Base-by-base conservation (phyloP, 768 basidiomycete species). In the Termitomyces sp. region DNA sequence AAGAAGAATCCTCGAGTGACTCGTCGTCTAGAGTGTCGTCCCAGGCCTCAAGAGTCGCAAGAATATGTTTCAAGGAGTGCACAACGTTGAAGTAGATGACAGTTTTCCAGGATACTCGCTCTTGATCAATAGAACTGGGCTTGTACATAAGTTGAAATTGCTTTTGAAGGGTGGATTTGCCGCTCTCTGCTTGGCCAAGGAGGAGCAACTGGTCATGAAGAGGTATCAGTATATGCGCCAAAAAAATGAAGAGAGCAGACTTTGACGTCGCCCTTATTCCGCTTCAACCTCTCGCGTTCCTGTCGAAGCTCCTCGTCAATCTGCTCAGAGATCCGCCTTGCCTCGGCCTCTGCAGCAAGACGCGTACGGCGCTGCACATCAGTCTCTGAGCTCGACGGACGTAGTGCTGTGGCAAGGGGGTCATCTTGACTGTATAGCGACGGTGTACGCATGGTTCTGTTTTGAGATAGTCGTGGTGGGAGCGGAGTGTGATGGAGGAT, bases 131-230 rank as follows among this genome's bases (percentile, higher is more conserved):
- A 42, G 85, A 83, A 59, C 78, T 80, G 9, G 87, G 90, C 58
- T 81, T 84, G 70, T 90, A 90, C 83, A 90, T 88, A 63, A 91
- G 81, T 69, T 90, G 88, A 63, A 87, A 89, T 66, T 88, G 88
- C 67, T 88, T 88, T 70, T 87, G 86, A 48, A 90, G 78, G 4
- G 87, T 88, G 33, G 85, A 85, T 67, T 90, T 89, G 63, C 87
- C 87, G 48, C 85, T 88, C 74, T 90, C 88, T 39, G 88, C 87
- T 65, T 90, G 88, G 39, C 88, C 88, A 41, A 90, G 79, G 56
- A 91, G 77, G n/a, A 90, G 72, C 44, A 90, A 72, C 86, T 90
- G 64, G 39, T 41, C n/a, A 41, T 10, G n/a, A 50, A 42, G 48
- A 51, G 61, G 20, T 31, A 62, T 75, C 56, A 74, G 63, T 77